phyloP scores from a whole-genome alignment of 2,329 filamentous ascomycete genomes.

The Elsinoe arachidis region DNA sequence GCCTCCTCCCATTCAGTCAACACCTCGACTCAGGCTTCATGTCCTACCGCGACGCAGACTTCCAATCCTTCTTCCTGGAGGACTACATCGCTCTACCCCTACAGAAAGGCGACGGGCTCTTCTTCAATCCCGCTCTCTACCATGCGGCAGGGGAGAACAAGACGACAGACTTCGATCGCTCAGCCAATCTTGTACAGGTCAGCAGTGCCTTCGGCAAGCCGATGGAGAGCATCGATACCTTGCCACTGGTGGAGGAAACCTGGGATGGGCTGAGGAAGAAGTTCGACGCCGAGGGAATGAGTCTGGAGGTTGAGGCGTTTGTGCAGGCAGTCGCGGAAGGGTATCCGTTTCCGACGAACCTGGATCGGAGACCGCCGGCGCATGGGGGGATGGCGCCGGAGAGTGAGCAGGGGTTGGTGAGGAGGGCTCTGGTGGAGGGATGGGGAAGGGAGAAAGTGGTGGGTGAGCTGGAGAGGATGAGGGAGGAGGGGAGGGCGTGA shows the following conservation, averaged over 20 bases:
- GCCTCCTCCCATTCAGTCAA: slow-evolving; percentile 54
- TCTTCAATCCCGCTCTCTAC: slow-evolving; percentile 56
- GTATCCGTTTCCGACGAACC: slow-evolving; percentile 55
- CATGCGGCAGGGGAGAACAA: slow-evolving; percentile 55
- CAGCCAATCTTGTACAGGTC: slow-evolving; percentile 55
- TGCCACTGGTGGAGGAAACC: slow-evolving; percentile 39
- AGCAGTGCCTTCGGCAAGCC: slow-evolving; percentile 55
- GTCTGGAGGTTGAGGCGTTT: slow-evolving; percentile 38
- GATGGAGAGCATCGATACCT: slow-evolving; percentile 52
- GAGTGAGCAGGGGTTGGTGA: slow-evolving; percentile 48
- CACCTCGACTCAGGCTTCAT: slow-evolving; percentile 49
- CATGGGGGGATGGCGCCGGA: slow-evolving; percentile 52
- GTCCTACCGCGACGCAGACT: slow-evolving; percentile 46
- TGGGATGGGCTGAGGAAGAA: slow-evolving; percentile 35
- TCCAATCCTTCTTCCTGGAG: slow-evolving; percentile 46
- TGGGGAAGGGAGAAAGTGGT: slow-evolving; percentile 36
- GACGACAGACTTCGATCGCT: slow-evolving; percentile 40
- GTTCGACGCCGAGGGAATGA: slow-evolving; percentile 32
- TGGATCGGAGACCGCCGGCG: slow-evolving; percentile 49
- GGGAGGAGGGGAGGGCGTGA: slow-evolving; percentile 19
- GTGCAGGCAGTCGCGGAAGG: slow-evolving; percentile 47
- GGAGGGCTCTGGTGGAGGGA: slow-evolving; percentile 35
- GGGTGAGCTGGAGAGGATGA: slow-evolving; percentile 20
- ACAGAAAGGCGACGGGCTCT: slow-evolving; percentile 50
- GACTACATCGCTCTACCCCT: slow-evolving; percentile 47